These are phyloP conservation scores for Candolleomyces aberdarensis DNA, from an alignment of 768 basidiomycete species.

Conservation along the genomic window DNA sequence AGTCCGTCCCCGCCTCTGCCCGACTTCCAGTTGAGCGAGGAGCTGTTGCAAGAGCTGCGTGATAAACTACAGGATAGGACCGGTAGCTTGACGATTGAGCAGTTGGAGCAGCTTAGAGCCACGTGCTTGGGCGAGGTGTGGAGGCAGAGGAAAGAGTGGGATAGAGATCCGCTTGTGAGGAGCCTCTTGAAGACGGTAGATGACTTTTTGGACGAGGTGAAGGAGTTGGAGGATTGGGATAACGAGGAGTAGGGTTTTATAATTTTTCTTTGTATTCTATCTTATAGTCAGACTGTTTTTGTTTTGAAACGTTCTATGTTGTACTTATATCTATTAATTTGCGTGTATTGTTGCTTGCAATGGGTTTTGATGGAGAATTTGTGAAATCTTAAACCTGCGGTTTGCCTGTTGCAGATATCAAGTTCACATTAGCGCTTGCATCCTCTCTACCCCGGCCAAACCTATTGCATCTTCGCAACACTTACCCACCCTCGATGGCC, in stretches of 20 bases:
- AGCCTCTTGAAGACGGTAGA: constrained; percentile 56
- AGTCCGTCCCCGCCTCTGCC: constrained; percentile 74
- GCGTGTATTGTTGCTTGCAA: no score
- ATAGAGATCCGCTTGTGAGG: constrained; percentile 61
- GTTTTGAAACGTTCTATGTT: no score
- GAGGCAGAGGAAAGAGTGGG: constrained; percentile 80
- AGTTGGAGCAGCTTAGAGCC: constrained; percentile 92
- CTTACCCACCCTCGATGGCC: no score
- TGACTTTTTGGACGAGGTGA: constrained; percentile 69
- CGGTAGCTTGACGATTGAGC: constrained; percentile 67
- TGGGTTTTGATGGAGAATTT: no score
- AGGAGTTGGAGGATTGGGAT: constrained; percentile 18
- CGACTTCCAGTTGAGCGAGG: constrained; percentile 66
- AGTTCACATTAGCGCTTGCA: no score
- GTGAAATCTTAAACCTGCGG: no score
- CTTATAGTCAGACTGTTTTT: no score
- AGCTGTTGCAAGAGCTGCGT: constrained; percentile 46
- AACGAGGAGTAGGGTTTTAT: neutral
- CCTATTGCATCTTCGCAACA: no score
- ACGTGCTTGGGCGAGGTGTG: constrained; percentile 79
- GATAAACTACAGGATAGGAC: constrained; percentile 53
- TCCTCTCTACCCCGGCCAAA: no score
- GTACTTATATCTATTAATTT: no score
- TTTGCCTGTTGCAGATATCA: no score
- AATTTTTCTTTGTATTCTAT: no score